Evolutionary conservation across 2,329 filamentous ascomycete species (phyloP).

Genomic region (Exophiala sideris): DNA sequence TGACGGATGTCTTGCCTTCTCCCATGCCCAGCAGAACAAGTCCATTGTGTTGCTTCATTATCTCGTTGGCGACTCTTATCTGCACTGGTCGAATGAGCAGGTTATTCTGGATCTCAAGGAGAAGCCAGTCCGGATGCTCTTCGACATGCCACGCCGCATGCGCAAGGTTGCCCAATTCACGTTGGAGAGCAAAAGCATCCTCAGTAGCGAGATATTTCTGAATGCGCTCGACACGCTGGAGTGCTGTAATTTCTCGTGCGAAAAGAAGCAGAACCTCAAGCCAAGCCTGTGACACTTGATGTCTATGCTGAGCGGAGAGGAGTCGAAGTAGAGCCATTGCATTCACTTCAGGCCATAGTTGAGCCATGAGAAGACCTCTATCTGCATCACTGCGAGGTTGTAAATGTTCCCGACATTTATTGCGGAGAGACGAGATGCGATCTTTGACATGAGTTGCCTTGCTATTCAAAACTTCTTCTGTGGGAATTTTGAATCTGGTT

Average conservation of each 20-base stretch:
- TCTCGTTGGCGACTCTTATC: slow-evolving; percentile 54
- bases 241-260: slow-evolving; percentile 30
- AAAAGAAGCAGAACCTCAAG: slow-evolving; percentile 27
- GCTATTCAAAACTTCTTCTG: neutral
- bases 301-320: slow-evolving; percentile 23
- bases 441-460: slow-evolving; percentile 3
- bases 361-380: slow-evolving; percentile 1
- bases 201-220: slow-evolving; percentile 14
- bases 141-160: slow-evolving; percentile 55
- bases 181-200: slow-evolving; percentile 24
- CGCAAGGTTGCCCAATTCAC: slow-evolving; percentile 49
- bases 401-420: slow-evolving; percentile 1
- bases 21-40: slow-evolving; percentile 71
- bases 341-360: slow-evolving; percentile 27
- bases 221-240: slow-evolving; percentile 33
- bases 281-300: slow-evolving; percentile 18
- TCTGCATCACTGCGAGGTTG: neutral
- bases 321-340: slow-evolving; percentile 28
- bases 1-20: slow-evolving; percentile 67
- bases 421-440: slow-evolving; percentile 2
- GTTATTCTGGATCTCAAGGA: slow-evolving; percentile 63
- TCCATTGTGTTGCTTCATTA: slow-evolving; percentile 52
- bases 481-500: neutral
- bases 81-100: slow-evolving; percentile 62
- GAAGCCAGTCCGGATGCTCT: slow-evolving; percentile 56